Evolutionary conservation across 2,329 filamentous ascomycete genomes (phyloP).

Genomic region (Ceratocystis cubensis): DNA sequence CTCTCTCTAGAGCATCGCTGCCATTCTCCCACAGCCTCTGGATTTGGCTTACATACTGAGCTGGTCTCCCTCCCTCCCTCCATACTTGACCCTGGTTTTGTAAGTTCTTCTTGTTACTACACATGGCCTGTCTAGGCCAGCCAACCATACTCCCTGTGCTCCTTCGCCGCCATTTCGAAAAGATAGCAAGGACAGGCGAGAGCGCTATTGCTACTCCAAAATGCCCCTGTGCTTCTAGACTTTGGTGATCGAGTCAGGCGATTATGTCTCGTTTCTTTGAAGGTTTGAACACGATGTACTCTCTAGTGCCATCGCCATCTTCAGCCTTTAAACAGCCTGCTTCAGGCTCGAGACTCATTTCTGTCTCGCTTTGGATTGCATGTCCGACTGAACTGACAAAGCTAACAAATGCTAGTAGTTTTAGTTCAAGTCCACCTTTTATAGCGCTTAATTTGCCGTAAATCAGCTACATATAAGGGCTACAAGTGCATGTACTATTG

Average conservation of each 20-base stretch:
- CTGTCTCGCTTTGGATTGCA: not conserved
- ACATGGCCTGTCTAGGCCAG: not conserved
- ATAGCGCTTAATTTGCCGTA: too few relatives aligned
- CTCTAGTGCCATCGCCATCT: not conserved
- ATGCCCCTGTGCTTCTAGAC: not conserved
- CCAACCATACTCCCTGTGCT: not conserved
- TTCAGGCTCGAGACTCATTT: not conserved
- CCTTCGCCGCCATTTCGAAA: not conserved
- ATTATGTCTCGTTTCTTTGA: too few relatives aligned
- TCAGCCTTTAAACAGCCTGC: not conserved
- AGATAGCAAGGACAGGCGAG: not conserved
- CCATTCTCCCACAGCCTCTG: not conserved
- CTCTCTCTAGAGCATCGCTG: not conserved
- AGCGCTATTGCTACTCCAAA: too few relatives aligned
- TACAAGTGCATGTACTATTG: not conserved
- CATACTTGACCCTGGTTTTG: not conserved
- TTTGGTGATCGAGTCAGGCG: not conserved
- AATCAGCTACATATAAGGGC: not conserved
- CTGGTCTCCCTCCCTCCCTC: not conserved
- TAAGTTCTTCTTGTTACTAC: not conserved
- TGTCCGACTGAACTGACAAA: not conserved
- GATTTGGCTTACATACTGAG: not conserved
- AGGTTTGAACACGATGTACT: not conserved
- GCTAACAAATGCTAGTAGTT: not conserved
- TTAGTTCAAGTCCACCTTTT: not conserved